Base-by-base conservation (phyloP, 2,329 filamentous ascomycete genomes). In the Emericellopsis atlantica region DNA sequence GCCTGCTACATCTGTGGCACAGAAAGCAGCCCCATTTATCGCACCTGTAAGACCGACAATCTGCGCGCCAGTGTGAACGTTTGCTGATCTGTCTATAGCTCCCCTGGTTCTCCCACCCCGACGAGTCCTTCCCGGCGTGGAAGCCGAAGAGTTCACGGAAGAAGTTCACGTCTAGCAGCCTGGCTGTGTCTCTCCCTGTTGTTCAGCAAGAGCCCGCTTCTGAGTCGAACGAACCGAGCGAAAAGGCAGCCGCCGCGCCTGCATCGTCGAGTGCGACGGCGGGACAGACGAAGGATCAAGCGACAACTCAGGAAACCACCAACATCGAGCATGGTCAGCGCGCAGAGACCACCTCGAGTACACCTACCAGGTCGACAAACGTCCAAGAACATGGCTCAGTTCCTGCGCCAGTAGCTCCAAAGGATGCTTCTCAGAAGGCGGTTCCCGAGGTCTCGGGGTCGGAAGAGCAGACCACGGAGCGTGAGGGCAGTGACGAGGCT, bases 41-140 rank as follows among this genome's bases (percentile, higher is more conserved):
- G 15, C 14, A 37, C 36, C 15, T 8, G 36, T 29, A 11, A 23
- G 24, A 39, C 11, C 36, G 8, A 18, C 21, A 10, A 22, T 18
- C 12, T n/a, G 12, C n/a, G 36, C 16, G 36, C 14, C 15, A 23
- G 15, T 37, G 3, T 21, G 7, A 39, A 31, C 21, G 15, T 45
- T 16, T 41, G 23, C 16, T 31, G 26, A 29, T 29, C 26, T 14
- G 18, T 35, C n/a, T 15, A 35, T 15, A 79, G 72, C 58, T 80
- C 9, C 76, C 76, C 9, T 80, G 76, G 75, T 51, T 67, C 22
- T 77, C 74, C 1, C 57, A 56, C 26, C 69, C 72, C 4, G 68
- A 72, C 26, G 49, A 58, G 23, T 59, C 63, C 9, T 81, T 76
- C 50, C 75, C 76, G 11, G 50, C 48, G 38, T 54, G 53, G 49